phyloP scores from a whole-genome alignment of 768 basidiomycete species.

The Cystofilobasidium macerans region DNA sequence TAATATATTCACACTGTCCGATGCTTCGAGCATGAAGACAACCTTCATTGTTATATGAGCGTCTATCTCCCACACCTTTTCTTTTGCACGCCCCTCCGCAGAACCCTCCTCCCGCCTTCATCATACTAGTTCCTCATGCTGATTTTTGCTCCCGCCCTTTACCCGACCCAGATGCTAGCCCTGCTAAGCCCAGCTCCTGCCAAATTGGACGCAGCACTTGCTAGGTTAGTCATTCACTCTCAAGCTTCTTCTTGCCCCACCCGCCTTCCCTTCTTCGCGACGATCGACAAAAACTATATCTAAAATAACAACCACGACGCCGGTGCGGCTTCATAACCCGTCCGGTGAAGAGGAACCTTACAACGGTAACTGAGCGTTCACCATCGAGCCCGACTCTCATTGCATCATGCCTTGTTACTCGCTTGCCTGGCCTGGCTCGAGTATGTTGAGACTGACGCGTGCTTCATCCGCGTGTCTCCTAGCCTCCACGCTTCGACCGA shows the following conservation, averaged over 20 bases:
- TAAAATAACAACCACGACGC: background rate
- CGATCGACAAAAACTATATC: background rate
- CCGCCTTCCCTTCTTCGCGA: background rate
- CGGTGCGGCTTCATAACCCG: background rate
- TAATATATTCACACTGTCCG: background rate
- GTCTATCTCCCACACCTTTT: background rate
- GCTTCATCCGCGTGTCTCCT: no score
- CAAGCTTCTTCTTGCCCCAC: background rate
- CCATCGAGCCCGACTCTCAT: no score
- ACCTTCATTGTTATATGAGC: constrained; percentile 1
- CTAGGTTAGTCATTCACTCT: background rate
- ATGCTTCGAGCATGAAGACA: background rate
- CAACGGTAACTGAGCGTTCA: constrained; percentile 1
- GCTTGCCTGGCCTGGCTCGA: no score
- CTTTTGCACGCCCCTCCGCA: background rate
- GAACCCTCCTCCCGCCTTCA: background rate
- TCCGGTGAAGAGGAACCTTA: background rate
- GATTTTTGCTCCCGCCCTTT: no score
- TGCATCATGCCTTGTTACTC: no score
- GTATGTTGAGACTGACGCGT: no score
- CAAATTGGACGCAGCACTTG: background rate
- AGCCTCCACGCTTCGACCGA: no score
- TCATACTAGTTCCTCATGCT: no score
- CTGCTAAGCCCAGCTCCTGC: no score
- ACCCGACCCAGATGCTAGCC: no score